Base-by-base conservation (phyloP, 75 land plant species). In the Selaginella tamariscina region DNA sequence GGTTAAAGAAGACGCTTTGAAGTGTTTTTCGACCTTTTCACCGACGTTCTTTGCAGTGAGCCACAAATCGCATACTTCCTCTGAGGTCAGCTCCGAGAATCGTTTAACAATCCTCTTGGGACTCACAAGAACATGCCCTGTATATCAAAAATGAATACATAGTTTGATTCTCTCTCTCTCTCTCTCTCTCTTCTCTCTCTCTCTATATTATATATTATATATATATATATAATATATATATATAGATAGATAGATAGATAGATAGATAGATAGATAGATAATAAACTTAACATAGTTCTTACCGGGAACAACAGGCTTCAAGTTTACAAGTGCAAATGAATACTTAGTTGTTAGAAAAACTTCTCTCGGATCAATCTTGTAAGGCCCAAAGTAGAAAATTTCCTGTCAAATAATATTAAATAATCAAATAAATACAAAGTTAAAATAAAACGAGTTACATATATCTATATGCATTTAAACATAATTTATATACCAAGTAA, bases 261-360 rank as follows among this genome's bases (percentile, higher is more conserved):
- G 9, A 33, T 64, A 18, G 24, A 60, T 0, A 32, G 44, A 72
- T 32, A 2, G 2, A 24, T 31, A 55, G 20, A 55, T 21, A 1
- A 60, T 2, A 15, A 67, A 1, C 0, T 1, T 28, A 0, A n/a
- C 30, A 30, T 56, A 44, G 32, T 23, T 0, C 33, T 32, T 71
- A 88, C 95, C 97, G 84, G 97, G 95, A 67, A 86, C 73, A 59
- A 86, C 75, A 60, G 95, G 97, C 70, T 85, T 81, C 28, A 92
- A 75, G 59, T 89, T 89, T 63, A 89, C 95, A 55, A 88, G 56
- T 33, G 84, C 94, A 77, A 31, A 92, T 27, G 89, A 92, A 15
- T 87, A 84, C 24, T 71, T 60, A 5, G 97, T 84, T 32, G 82
- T 32, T 73, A 86, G 80, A 71, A 92, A 92, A 31, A 92, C 95